Conservation (phyloP, 371 early-diverging fungal species). For the Furculomyces boomerangus region DNA sequence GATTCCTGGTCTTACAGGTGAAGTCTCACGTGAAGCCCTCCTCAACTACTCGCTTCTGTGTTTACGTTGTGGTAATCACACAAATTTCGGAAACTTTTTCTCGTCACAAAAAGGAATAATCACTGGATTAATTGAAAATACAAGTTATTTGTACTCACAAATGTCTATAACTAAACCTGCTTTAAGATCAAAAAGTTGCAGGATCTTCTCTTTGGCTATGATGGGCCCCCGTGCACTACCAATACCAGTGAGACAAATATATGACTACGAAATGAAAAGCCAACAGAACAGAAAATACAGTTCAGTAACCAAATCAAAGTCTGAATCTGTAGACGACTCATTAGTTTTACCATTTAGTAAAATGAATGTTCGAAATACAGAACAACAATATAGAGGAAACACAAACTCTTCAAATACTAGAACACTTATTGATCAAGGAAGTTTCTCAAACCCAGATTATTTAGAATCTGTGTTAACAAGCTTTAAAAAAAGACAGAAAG, state of each 20-base stretch:
- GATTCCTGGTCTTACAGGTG: constrained; percentile 18
- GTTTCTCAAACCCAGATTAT: no score
- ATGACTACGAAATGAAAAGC: background rate
- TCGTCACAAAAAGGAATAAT: background rate
- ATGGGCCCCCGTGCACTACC: background rate
- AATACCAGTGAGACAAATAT: background rate
- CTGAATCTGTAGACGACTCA: no score
- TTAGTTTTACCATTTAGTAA: no score
- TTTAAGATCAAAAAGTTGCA: constrained; percentile 7
- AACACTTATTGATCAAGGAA: no score
- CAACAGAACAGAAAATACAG: background rate
- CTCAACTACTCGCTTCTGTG: constrained; percentile 5
- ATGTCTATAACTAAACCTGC: constrained; percentile 16
- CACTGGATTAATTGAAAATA: constrained; percentile 17
- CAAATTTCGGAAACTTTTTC: background rate
- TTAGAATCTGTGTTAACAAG: background rate
- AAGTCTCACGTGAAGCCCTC: constrained; percentile 19
- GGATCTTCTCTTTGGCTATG: constrained; percentile 5
- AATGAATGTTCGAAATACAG: no score
- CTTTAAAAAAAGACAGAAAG: constrained; percentile 1
- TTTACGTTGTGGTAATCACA: background rate
- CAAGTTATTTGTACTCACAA: constrained; percentile 19
- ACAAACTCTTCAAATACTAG: no score
- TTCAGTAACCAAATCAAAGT: no score
- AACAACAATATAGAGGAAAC: no score